A percentile compares a stretch with the other conserved stretches of the same genome.
Evolutionary conservation across 2,329 filamentous ascomycete genomes (phyloP).

Genomic region (Aspergillus aculeatus): DNA sequence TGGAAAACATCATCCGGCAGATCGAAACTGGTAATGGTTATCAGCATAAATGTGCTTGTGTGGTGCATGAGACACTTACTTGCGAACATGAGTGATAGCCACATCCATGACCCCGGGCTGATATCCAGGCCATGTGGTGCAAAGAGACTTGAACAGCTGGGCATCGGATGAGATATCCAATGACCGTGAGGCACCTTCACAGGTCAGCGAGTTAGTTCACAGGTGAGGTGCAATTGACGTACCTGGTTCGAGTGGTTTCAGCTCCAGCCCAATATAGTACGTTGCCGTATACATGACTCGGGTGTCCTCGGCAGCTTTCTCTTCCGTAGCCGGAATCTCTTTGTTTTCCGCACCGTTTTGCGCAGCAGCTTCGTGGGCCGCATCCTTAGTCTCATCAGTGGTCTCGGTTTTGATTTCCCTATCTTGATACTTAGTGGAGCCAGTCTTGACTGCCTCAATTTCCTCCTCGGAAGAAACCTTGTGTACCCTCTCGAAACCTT

Average conservation of each 20-base stretch:
- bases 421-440: constrained; percentile 61
- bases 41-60: not conserved
- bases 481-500: constrained; percentile 84
- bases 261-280: constrained; percentile 86
- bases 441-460: constrained; percentile 61
- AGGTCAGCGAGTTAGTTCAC: constrained; percentile 34
- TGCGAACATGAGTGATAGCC: constrained; percentile 78
- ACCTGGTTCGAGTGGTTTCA: constrained; percentile 72
- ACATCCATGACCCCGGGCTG: constrained; percentile 73
- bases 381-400: constrained; percentile 52
- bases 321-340: constrained; percentile 35
- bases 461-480: constrained; percentile 63
- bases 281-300: constrained; percentile 78
- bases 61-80: constrained; percentile 56
- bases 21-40: constrained; percentile 62
- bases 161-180: constrained; percentile 69
- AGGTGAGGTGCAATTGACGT: constrained; percentile 35
- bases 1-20: constrained; percentile 87
- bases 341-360: constrained; percentile 45
- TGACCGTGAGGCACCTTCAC: constrained; percentile 45
- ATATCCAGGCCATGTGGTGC: constrained; percentile 73
- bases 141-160: constrained; percentile 80
- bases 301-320: constrained; percentile 41
- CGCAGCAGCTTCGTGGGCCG: constrained; percentile 50
- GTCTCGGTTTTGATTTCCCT: constrained; percentile 51